Conservation (phyloP, 345 rosid species). For the Excoecaria cochinchinensis region DNA sequence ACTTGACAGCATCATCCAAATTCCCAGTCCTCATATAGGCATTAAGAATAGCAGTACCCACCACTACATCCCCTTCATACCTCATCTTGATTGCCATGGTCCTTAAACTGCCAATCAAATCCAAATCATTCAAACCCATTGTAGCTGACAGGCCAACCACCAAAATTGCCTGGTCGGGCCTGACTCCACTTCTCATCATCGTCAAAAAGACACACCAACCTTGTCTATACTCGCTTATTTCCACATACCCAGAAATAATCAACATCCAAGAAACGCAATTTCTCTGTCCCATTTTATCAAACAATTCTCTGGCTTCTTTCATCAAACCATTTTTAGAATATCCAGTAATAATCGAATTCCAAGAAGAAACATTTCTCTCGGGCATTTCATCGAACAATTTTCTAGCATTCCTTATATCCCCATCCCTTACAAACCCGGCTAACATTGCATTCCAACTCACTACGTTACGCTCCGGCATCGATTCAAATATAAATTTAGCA, state of each 20-base stretch:
- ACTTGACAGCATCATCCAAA: constrained; percentile 25
- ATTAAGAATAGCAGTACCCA: constrained; percentile 34
- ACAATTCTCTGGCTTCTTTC: constrained; percentile 32
- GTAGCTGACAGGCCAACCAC: constrained; percentile 27
- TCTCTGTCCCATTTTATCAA: constrained; percentile 26
- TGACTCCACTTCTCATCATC: constrained; percentile 31
- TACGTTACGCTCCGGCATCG: constrained; percentile 33
- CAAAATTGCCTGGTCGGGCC: constrained; percentile 23
- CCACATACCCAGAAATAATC: constrained; percentile 28
- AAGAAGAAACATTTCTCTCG: constrained; percentile 24
- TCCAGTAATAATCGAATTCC: constrained; percentile 35
- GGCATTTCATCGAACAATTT: constrained; percentile 31
- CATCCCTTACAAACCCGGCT: constrained; percentile 21
- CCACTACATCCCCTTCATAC: constrained; percentile 23
- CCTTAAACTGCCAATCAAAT: constrained; percentile 27
- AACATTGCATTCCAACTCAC: constrained; percentile 34
- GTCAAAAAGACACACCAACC: constrained; percentile 26
- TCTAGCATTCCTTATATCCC: constrained; percentile 25
- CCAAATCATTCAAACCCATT: constrained; percentile 29
- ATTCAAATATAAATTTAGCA: constrained; percentile 10
- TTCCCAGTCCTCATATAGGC: constrained; percentile 32
- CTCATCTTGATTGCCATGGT: constrained; percentile 25
- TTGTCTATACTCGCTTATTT: constrained; percentile 14
- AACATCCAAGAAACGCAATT: constrained; percentile 30
- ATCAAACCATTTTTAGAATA: constrained; percentile 31